A percentile compares a stretch with the other conserved stretches of the same genome.
These are phyloP conservation scores for Bretziella fagacearum DNA, from an alignment of 2,329 filamentous ascomycete genomes.

Conservation along the genomic window DNA sequence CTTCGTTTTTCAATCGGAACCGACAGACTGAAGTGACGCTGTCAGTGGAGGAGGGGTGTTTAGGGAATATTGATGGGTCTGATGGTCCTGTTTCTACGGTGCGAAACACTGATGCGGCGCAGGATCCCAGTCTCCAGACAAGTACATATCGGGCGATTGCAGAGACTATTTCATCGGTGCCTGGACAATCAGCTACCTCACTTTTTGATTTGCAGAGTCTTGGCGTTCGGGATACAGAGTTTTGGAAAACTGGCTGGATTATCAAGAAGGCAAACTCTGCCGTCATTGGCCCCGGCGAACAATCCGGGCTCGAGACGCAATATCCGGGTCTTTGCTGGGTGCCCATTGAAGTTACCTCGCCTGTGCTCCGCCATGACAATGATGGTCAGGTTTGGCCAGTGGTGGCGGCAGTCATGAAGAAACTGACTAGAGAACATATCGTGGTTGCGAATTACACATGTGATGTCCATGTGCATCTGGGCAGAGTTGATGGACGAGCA, in stretches of 20 bases:
- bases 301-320: conserved; percentile 15
- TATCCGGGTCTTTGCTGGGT: conserved; percentile 21
- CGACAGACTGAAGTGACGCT: not conserved
- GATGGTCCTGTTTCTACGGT: no score
- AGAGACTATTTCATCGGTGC: conserved; percentile 16
- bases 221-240: conserved; percentile 19
- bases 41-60: no score
- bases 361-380: conserved; percentile 20
- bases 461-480: conserved; percentile 26
- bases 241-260: conserved; percentile 24
- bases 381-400: not conserved
- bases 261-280: conserved; percentile 28
- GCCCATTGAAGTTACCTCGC: conserved; percentile 24
- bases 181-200: conserved; percentile 19
- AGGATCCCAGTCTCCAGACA: not conserved
- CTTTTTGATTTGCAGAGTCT: conserved; percentile 17
- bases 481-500: conserved; percentile 21
- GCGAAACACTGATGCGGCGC: no score
- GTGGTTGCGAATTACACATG: conserved; percentile 24
- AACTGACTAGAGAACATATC: not conserved
- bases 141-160: conserved; percentile 18
- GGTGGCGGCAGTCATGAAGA: not conserved
- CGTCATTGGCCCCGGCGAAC: conserved; percentile 17
- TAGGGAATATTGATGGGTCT: no score
- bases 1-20: not conserved